A percentile compares a stretch with the other conserved stretches of the same genome.
phyloP scores from a whole-genome alignment of 352 stramenopile genomes.

The Phytophthora capsici region DNA sequence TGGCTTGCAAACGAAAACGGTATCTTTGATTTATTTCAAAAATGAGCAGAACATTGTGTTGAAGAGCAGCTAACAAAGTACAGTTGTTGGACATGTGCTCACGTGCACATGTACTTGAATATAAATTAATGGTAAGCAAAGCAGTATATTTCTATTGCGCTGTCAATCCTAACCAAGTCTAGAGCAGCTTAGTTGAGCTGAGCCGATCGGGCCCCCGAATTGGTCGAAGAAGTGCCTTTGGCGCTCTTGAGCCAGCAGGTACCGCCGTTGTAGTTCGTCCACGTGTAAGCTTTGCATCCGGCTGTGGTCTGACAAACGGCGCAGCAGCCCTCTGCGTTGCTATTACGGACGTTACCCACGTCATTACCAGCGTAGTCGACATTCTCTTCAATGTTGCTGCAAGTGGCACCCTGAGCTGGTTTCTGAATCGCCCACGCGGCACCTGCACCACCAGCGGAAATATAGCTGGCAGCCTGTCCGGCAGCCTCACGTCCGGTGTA shows the following conservation, averaged over 20 bases:
- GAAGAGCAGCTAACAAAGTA: too few species aligned
- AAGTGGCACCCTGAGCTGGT: slow-evolving; percentile 14
- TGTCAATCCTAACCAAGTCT: background rate
- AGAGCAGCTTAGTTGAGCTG: slow-evolving; percentile 19
- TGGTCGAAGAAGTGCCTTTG: slow-evolving; percentile 23
- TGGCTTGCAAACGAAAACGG: background rate
- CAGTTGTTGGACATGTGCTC: too few species aligned
- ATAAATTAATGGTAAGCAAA: too few species aligned
- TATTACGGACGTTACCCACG: slow-evolving; percentile 25
- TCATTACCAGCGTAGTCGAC: slow-evolving; percentile 43
- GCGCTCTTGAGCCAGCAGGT: slow-evolving; percentile 56
- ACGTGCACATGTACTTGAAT: too few species aligned
- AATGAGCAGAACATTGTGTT: background rate
- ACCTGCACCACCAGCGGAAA: slow-evolving; percentile 28
- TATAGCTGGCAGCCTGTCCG: slow-evolving; percentile 44
- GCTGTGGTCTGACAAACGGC: slow-evolving; percentile 28
- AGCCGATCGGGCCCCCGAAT: slow-evolving; percentile 18
- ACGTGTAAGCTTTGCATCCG: slow-evolving; percentile 46
- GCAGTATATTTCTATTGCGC: background rate
- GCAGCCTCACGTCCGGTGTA: slow-evolving; percentile 67
- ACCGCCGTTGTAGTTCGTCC: slow-evolving; percentile 48
- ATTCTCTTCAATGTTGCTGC: slow-evolving; percentile 39
- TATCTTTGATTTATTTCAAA: slow-evolving; percentile 10
- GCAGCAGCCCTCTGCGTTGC: slow-evolving; percentile 35
- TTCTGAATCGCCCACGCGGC: slow-evolving; percentile 15